A percentile compares a stretch with the other conserved stretches of the same genome.
These are phyloP conservation scores for Phytophthora citrophthora DNA, from an alignment of 352 stramenopile species.

Conservation along the genomic window DNA sequence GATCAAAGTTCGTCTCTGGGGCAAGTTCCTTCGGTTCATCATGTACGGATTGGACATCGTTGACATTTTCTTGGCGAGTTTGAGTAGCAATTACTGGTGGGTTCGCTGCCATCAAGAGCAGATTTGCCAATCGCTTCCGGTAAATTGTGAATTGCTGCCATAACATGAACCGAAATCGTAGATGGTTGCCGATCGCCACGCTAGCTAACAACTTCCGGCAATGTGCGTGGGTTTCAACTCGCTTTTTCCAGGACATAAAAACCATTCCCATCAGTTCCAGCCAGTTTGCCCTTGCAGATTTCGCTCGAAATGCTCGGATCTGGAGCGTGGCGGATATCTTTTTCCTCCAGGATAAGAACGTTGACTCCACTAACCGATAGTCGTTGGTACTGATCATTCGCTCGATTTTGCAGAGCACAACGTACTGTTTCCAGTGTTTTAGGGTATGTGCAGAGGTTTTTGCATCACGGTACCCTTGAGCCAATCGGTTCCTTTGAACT, in stretches of 20 bases:
- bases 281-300: conserved; percentile 12
- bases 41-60: neutral
- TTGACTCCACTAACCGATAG: conserved; percentile 12
- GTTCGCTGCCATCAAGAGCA: conserved; percentile 26
- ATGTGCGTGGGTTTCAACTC: conserved; percentile 31
- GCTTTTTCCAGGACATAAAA: conserved; percentile 46
- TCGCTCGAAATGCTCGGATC: conserved; percentile 32
- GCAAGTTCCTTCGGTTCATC: neutral
- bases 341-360: conserved; percentile 60
- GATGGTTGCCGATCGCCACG: conserved; percentile 37
- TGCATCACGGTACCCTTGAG: conserved; percentile 8
- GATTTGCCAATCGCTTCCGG: conserved; percentile 31
- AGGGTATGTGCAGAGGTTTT: conserved; percentile 17
- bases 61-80: neutral
- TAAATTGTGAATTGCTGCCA: conserved; percentile 55
- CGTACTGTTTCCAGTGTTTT: conserved; percentile 45
- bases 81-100: neutral
- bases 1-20: neutral
- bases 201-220: conserved; percentile 46
- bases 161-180: conserved; percentile 59
- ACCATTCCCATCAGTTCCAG: conserved; percentile 9
- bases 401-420: conserved; percentile 59
- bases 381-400: conserved; percentile 47
- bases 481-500: conserved; percentile 18
- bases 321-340: conserved; percentile 16